Evolutionary conservation across 2,329 filamentous ascomycete species (phyloP).

Genomic region (Penicillium sp.): DNA sequence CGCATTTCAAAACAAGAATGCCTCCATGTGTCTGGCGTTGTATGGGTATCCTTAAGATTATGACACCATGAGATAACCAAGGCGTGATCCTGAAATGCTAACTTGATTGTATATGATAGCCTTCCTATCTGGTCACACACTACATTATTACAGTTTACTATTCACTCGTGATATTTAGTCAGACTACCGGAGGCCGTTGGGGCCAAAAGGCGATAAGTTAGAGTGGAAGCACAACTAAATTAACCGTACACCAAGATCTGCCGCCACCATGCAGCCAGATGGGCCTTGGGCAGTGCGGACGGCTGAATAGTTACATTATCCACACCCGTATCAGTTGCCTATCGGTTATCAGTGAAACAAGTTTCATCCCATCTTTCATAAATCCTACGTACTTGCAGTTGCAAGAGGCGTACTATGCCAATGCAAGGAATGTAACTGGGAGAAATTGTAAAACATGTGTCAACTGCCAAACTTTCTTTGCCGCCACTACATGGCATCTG

Average conservation of each 20-base stretch:
- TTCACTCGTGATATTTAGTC: not conserved
- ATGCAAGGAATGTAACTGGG: not conserved
- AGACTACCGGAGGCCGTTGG: slow-evolving; percentile 5
- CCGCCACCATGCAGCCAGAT: slow-evolving; percentile 14
- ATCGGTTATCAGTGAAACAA: not conserved
- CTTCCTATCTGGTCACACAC: not conserved
- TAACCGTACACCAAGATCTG: slow-evolving; percentile 13
- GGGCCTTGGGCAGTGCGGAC: not conserved
- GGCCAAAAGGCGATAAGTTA: not conserved
- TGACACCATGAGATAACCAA: no score
- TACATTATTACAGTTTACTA: not conserved
- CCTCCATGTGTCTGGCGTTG: not conserved
- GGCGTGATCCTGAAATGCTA: no score
- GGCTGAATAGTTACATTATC: not conserved
- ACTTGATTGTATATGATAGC: not conserved
- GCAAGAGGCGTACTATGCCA: not conserved
- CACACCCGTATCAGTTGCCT: not conserved
- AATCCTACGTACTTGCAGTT: not conserved
- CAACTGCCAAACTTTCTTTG: not conserved
- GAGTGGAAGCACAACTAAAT: not conserved
- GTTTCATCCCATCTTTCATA: not conserved
- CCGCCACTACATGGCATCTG: not conserved
- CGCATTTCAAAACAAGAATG: no score
- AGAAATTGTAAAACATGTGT: not conserved
- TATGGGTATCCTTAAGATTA: no score